Base-by-base conservation (phyloP, 768 basidiomycete species). In the Calocybe indica region DNA sequence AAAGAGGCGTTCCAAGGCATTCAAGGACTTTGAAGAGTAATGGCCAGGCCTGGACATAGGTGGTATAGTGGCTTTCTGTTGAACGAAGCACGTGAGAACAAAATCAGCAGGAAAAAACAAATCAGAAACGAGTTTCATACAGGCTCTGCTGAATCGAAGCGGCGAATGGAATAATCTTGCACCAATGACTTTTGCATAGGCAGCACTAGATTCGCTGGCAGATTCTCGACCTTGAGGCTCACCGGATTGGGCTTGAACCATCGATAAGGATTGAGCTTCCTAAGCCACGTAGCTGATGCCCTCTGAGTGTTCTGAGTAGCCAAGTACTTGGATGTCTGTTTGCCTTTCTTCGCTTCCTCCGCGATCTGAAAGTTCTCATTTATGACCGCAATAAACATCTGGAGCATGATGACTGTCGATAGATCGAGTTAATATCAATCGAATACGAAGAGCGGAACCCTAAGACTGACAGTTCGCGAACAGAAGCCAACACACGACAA, bases 301-400 rank as follows among this genome's bases (percentile, higher is more conserved):
- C 74, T 66, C 40, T 72, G 70, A 15, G 75, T 74, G 48, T 83
- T 78, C 50, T 80, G 74, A 37, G 75, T 74, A 11, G 70, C 79
- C 69, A 77, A 81, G 60, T 82, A 86, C 40, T 80, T 76, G 5
- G 80, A 79, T 5, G 85, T 82, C 64, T 96, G 95, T 52, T 85
- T 76, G 11, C 78, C 76, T 45, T 85, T 81, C 70, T 97, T 97
- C 28, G 82, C 77, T 60, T 94, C 91, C 58, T 97, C 95, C 0
- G 92, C 92, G 5, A 96, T 82, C 15, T 84, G 75, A 57, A 98
- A 97, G 64, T 94, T 95, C 72, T 94, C 92, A 58, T 93, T 90
- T 73, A 96, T 92, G 39, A 95, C 92, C 32, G 95, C 95, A 58
- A 98, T 90, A 70, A 97, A 96, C 84, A 97, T 87, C 60, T 95